Base-by-base conservation (phyloP, 257 asterid genomes). In the Verbascum thapsus region DNA sequence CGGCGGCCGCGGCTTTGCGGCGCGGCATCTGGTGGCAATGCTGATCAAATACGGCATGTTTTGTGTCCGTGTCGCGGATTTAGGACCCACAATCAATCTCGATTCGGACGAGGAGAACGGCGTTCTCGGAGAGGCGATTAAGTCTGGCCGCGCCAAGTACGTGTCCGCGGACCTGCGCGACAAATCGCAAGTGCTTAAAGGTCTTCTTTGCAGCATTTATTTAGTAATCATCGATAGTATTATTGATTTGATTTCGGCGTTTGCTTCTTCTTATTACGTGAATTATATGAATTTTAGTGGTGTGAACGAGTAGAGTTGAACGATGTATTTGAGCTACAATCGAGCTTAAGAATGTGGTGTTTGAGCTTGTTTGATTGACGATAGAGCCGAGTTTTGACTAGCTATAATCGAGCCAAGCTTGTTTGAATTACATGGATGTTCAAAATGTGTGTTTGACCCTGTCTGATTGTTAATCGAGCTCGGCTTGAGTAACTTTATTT, bases 1-100 rank as follows among this genome's bases (percentile, higher is more conserved):
- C 0, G 91, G 95, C 56, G 91, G 95, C 13, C 72, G 95, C 64
- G 95, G 95, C 1, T 86, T 86, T 55, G 95, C 87, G 9, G 95
- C 95, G 16, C 68, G 91, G 65, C 95, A 84, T 76, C 68, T 86
- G 78, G 89, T 86, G 69, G 68, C 64, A 41, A 86, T 84, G 91
- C 81, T 86, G 55, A 78, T 84, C 58, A 72, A 77, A 11, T 66
- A 70, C 49, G 71, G 77, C 40, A 73, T 83, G 81, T 86, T 75
- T 39, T 58, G 63, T 26, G 85, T 86, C 4, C 85, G 91, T 26
- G 54, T 86, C 56, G 77, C 88, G 3, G 95, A 86, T 70, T 79
- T 86, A 63, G 74, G 78, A 17, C 76, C 84, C 16, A 40, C 72
- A 16, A 76, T 83, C 61, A 49, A 35, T 44, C 72, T 86, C 34